Evolutionary conservation across 2,329 filamentous ascomycete genomes (phyloP).

Genomic region (Trichothecium sympodiale): DNA sequence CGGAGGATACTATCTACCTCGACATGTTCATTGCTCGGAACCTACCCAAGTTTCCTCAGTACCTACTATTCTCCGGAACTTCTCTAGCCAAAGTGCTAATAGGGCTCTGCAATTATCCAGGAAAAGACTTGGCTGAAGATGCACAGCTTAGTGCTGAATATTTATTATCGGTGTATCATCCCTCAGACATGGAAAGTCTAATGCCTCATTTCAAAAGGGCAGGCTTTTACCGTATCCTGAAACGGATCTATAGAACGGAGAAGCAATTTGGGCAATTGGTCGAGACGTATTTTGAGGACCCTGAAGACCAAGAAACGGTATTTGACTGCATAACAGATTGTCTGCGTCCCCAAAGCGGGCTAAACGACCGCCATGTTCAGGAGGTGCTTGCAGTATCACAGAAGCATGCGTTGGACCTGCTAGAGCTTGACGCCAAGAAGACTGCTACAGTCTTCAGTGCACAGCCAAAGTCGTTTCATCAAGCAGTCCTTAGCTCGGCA

Average conservation of each 20-base stretch:
- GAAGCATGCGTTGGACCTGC: constrained; percentile 53
- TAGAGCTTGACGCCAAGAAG: constrained; percentile 52
- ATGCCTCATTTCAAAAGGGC: constrained; percentile 71
- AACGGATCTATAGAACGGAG: constrained; percentile 73
- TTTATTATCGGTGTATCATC: constrained; percentile 83
- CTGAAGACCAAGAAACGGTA: constrained; percentile 59
- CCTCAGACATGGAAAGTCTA: constrained; percentile 65
- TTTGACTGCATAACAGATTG: constrained; percentile 74
- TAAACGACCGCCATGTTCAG: constrained; percentile 58
- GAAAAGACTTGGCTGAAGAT: constrained; percentile 72
- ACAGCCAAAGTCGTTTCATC: constrained; percentile 54
- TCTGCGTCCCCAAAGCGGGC: constrained; percentile 50
- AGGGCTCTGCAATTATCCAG: constrained; percentile 77
- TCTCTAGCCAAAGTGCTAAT: constrained; percentile 70
- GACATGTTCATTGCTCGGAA: constrained; percentile 98
- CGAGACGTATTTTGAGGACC: constrained; percentile 75
- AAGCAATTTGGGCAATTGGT: constrained; percentile 71
- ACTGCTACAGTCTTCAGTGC: constrained; percentile 55
- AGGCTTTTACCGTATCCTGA: constrained; percentile 82
- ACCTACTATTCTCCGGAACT: constrained; percentile 80
- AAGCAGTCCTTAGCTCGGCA: constrained; percentile 51
- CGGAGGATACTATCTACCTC: constrained; percentile 81
- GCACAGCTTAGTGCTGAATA: constrained; percentile 97
- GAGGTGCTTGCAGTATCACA: constrained; percentile 60
- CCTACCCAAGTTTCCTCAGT: constrained; percentile 91